Base-by-base conservation (phyloP, 768 basidiomycete species). In the Cystofilobasidium capitatum region DNA sequence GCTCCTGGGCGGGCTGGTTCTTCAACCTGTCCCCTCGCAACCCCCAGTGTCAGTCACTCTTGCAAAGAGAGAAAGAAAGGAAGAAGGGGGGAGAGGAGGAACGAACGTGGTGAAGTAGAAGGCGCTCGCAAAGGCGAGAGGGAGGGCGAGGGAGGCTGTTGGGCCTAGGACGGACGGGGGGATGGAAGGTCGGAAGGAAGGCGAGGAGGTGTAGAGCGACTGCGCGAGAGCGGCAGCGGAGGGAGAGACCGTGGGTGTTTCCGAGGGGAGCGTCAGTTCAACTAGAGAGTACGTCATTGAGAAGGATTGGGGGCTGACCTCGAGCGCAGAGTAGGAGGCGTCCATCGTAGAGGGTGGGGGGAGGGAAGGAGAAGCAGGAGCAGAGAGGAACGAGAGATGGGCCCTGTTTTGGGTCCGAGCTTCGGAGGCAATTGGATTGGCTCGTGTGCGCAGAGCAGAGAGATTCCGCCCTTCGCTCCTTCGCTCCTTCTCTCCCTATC, bases 51-150 rank as follows among this genome's bases (percentile, higher is more conserved):
- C n/a, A n/a, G n/a, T n/a, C n/a, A n/a, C n/a, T n/a, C n/a, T n/a
- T n/a, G n/a, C n/a, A n/a, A n/a, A n/a, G n/a, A n/a, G n/a, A 26
- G 45, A 14, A 24, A 31, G 35, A 31, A 37, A 2, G 14, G 16
- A 44, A 24, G 29, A n/a, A 26, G 16, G 55, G 2, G 39, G 9
- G 31, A 39, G 24, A 33, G 14, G 14, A n/a, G 24, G 0, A 12
- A 74, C 79, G 69, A 60, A 79, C 79, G 78, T 94, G 69, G 91
- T 86, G 77, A 89, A 90, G 80, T 92, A 91, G 81, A 94, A 94
- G 0, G 87, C 83, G 47, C 93, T 84, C n/a, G 74, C 83, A 74
- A 96, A 93, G 0, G 91, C 91, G 22, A 83, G 78, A 0, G 83
- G 74, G 51, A 94, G 82, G 70, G 88, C 83, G 70, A 86, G 64